Conservation (phyloP, 345 rosid genomes). For the Hirschfeldia incana region DNA sequence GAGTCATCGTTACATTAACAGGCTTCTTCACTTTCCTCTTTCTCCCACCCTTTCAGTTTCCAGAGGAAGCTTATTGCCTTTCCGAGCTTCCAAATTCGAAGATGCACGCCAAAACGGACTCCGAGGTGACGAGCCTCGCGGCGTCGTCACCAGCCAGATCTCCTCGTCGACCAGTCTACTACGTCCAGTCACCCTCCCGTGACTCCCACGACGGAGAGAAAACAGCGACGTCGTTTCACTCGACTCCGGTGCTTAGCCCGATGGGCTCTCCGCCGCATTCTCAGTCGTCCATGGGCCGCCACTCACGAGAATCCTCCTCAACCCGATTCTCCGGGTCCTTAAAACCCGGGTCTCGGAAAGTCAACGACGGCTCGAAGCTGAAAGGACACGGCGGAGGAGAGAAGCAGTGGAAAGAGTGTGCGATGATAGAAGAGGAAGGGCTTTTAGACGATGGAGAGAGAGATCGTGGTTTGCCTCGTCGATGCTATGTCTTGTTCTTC, state of each 20-base stretch:
- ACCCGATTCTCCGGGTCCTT: conserved; percentile 85
- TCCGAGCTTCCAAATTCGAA: background rate
- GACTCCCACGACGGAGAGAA: conserved; percentile 99
- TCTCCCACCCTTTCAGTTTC: conserved; percentile 15
- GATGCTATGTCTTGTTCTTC: conserved; percentile 78
- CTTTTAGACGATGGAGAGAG: conserved; percentile 81
- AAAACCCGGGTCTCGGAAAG: conserved; percentile 89
- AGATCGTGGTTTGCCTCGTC: conserved; percentile 64
- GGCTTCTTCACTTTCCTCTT: background rate
- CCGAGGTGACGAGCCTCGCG: conserved; percentile 94
- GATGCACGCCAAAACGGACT: conserved; percentile 98
- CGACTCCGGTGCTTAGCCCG: conserved; percentile 90
- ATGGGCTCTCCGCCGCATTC: conserved; percentile 93
- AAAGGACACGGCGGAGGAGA: conserved; percentile 68
- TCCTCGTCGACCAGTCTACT: conserved; percentile 88
- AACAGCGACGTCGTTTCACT: conserved; percentile 89
- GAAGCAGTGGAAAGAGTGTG: conserved; percentile 75
- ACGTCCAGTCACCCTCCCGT: conserved; percentile 90
- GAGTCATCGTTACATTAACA: conserved; percentile 1
- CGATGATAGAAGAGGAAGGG: conserved; percentile 91
- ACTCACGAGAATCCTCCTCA: conserved; percentile 88
- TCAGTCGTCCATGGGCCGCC: conserved; percentile 86
- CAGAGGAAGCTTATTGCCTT: background rate
- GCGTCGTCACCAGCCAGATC: conserved; percentile 89
- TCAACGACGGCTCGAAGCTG: conserved; percentile 56